Base-by-base conservation (phyloP, 2,329 filamentous ascomycete genomes). In the Fusarium setosum region DNA sequence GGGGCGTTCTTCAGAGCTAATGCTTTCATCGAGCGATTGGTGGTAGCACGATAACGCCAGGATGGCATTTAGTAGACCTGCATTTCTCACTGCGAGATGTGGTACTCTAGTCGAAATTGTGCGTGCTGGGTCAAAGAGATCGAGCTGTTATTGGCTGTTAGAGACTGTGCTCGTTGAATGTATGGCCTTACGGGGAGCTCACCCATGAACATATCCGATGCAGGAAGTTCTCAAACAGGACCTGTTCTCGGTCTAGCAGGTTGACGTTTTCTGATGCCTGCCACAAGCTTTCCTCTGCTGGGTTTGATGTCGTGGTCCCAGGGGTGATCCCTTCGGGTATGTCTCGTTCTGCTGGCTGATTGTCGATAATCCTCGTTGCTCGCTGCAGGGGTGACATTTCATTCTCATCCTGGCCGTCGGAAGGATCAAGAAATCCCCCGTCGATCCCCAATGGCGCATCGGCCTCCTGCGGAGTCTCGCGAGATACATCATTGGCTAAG, bases 41-140 rank as follows among this genome's bases (percentile, higher is more conserved):
- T 69, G 63, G 3, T 64, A 64, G 21, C 47, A 81, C 9, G 85
- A 82, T 3, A 88, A 76, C 2, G 86, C 86, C 5, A 88, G 76
- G 6, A 88, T 78, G 15, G 86, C 85, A 63, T 86, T 87, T 76
- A 88, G 80, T 4, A 88, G 69, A 1, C 86, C 86, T 23, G 82
- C 75, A 64, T 89, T 88, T 1, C 61, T 56, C 6, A 69, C 51
- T 10, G 70, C 69, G 15, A 72, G 60, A 38, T 65, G 70, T 1
- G 67, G 66, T 5, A 69, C 70, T 18, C 56, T 35, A 0, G 68
- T 65, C 2, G 70, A 72, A 23, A 73, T 71, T 2, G 57, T 69
- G 1, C 62, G 47, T 4, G 56, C 58, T 7, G 69, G 63, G 17
- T 72, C 71, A 7, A 72, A 73, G 1, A 73, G 48, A 29, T 73